Evolutionary conservation across 495 filamentous ascomycete genomes (phyloP), one percentile per base, ranked within the genome.

Genomic region (Penicillium ochrochloron): DNA sequence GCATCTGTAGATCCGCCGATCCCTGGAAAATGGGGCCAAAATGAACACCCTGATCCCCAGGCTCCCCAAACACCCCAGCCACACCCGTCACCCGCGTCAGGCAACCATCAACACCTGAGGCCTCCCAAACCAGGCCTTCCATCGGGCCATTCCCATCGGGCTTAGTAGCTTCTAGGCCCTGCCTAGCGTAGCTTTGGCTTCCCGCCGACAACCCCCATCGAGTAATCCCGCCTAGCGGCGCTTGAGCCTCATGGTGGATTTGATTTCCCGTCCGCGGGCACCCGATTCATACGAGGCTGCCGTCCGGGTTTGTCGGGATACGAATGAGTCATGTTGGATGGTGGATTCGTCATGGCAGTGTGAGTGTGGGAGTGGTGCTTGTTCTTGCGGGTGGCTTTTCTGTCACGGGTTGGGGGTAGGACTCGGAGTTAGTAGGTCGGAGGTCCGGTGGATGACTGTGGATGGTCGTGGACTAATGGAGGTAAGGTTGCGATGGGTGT

Each of bases 241-340:
- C 59, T 17, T 34, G 33, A 39, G 61, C 42, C 53, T 57, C 37
- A 55, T 34, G 31, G n/a, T n/a, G 27, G 48, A 53, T 17, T 41
- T 50, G 14, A 21, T 21, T 35, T 15, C 14, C 15, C 12, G 35
- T 37, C 52, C 52, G 23, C 37, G 44, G 31, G 44, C 58, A 42
- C 27, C 51, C 60, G 52, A 62, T 31, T 55, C 62, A 33, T 10
- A 33, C 39, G 11, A 59, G 50, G 34, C 46, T 39, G 41, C 50
- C 15, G 55, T 27, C 61, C 56, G 37, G 57, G 33, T 34, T 15
- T 37, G 34, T 23, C n/a, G 8, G 62, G 19, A 56, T 55, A 60
- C 62, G 62, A 64, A 31, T 64, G 62, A 64, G 44, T 64, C 62
- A 64, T 34, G 35, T 9, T 23, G 3, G 37, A 52, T 51, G 15